Conservation (phyloP, 2,329 filamentous ascomycete genomes). For the Orbilia brochopaga region DNA sequence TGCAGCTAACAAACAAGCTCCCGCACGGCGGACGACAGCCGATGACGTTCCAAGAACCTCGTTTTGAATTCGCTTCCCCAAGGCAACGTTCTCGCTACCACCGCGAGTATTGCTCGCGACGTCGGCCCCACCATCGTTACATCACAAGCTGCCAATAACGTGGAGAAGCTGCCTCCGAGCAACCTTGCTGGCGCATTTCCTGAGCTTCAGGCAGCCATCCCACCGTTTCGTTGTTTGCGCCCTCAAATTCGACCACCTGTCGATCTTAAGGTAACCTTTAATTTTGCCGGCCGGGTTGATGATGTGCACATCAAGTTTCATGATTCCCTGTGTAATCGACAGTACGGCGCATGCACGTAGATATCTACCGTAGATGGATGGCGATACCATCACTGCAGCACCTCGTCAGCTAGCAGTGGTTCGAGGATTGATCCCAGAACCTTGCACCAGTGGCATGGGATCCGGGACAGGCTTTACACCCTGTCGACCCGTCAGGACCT, state of each 20-base stretch:
- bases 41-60: slow-evolving; percentile 28
- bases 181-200: background rate
- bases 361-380: no score
- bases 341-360: no score
- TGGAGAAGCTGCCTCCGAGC: slow-evolving; percentile 14
- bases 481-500: background rate
- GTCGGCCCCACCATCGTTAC: slow-evolving; percentile 32
- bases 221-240: slow-evolving; percentile 28
- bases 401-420: background rate
- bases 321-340: no score
- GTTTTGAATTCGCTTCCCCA: slow-evolving; percentile 31
- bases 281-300: slow-evolving; percentile 1
- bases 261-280: slow-evolving; percentile 15
- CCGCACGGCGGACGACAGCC: background rate
- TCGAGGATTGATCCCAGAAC: background rate
- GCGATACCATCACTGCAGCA: background rate
- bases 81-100: slow-evolving; percentile 24
- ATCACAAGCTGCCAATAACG: slow-evolving; percentile 13
- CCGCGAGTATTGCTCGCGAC: background rate
- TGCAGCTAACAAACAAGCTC: slow-evolving; percentile 18
- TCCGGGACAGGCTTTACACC: background rate
- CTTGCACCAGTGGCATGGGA: background rate
- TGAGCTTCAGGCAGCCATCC: slow-evolving; percentile 31
- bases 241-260: slow-evolving; percentile 18
- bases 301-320: background rate